Evolutionary conservation across 2,329 filamentous ascomycete species (phyloP).

Genomic region (Tympanopsis confertula): DNA sequence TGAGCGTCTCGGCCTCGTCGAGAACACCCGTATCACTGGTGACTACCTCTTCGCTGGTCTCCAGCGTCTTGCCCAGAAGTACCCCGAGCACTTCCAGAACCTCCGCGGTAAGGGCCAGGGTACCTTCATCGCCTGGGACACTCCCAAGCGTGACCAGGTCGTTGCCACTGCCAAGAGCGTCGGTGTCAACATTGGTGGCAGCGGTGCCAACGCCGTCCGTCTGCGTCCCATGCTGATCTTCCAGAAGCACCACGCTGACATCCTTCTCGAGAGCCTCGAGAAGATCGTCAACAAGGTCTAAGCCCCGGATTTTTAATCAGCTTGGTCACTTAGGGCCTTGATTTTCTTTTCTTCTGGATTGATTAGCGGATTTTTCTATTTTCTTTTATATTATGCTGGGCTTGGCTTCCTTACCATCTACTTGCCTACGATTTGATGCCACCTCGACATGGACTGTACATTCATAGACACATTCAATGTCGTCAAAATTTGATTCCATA

Average conservation of each 20-base stretch:
- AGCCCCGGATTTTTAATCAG: too few relatives aligned
- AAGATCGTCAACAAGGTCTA: conserved; percentile 43
- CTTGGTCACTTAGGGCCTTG: too few relatives aligned
- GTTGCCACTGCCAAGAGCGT: conserved; percentile 66
- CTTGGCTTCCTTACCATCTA: too few relatives aligned
- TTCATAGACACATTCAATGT: too few relatives aligned
- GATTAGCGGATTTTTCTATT: too few relatives aligned
- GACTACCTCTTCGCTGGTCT: conserved; percentile 67
- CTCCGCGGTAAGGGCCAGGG: conserved; percentile 78
- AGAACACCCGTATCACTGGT: conserved; percentile 66
- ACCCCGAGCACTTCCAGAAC: conserved; percentile 70
- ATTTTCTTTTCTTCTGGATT: too few relatives aligned
- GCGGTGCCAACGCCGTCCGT: conserved; percentile 63
- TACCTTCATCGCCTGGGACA: conserved; percentile 89
- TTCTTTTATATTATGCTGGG: too few relatives aligned
- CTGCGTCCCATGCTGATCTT: conserved; percentile 86
- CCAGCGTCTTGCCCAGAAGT: conserved; percentile 53
- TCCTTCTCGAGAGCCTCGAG: conserved; percentile 68
- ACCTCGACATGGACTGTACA: too few relatives aligned
- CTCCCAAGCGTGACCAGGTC: conserved; percentile 68
- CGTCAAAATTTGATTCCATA: too few relatives aligned
- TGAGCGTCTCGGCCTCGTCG: conserved; percentile 63
- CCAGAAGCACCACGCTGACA: conserved; percentile 76
- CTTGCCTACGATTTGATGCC: too few relatives aligned
- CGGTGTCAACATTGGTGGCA: conserved; percentile 80